phyloP scores from a whole-genome alignment of 2,329 filamentous ascomycete genomes.

The Ceratocystis diversiconidia region DNA sequence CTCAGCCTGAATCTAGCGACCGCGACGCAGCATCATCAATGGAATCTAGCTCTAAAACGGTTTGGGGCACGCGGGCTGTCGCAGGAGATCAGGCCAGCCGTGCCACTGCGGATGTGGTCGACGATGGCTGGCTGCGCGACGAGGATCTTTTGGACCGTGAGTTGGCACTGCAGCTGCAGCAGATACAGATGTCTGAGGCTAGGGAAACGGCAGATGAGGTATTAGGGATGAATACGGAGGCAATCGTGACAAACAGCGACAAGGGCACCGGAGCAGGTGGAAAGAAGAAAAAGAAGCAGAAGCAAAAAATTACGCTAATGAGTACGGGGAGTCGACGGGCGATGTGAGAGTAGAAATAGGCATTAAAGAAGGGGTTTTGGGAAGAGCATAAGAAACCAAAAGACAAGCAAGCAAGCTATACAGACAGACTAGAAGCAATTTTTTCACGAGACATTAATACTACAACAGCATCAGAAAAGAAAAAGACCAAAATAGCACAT shows the following conservation, averaged over 20 bases:
- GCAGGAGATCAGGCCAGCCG: constrained; percentile 39
- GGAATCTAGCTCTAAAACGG: constrained; percentile 52
- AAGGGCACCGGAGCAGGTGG: constrained; percentile 27
- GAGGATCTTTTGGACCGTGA: constrained; percentile 54
- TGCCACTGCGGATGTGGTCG: constrained; percentile 24
- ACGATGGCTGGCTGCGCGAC: constrained; percentile 78
- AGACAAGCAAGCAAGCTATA: not conserved
- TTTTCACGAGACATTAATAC: not conserved
- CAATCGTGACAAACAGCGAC: not conserved
- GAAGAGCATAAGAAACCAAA: not conserved
- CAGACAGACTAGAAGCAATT: not conserved
- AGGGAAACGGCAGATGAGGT: constrained; percentile 17
- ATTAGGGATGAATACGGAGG: not conserved
- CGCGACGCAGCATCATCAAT: constrained; percentile 20
- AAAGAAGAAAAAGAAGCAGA: constrained; percentile 50
- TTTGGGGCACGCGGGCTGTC: constrained; percentile 79
- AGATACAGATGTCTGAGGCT: constrained; percentile 30
- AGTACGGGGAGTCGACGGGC: constrained; percentile 46
- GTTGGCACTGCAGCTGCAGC: constrained; percentile 44
- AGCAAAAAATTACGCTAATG: constrained; percentile 60
- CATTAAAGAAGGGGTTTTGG: too few relatives aligned
- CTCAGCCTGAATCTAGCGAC: not conserved
- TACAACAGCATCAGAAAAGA: not conserved
- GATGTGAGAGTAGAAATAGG: constrained; percentile 21
- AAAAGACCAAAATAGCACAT: not conserved